Percentiles rank a stretch among this genome's conserved stretches.
Conservation (phyloP, 2,329 filamentous ascomycete species). For the Trichophyton equinum region DNA sequence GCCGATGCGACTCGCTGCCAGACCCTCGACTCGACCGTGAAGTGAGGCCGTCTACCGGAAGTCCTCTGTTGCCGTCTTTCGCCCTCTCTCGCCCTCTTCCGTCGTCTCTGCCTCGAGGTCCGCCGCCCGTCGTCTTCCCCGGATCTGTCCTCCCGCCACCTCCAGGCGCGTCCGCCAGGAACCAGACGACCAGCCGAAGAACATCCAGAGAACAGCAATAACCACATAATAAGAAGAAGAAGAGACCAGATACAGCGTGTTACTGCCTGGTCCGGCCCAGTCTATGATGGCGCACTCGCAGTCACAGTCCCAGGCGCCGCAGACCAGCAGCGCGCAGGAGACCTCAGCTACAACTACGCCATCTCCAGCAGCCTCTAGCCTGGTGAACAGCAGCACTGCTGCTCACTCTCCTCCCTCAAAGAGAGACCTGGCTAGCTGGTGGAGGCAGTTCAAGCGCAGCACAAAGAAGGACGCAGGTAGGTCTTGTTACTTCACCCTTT, state of each 20-base stretch:
- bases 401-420: conserved; percentile 57
- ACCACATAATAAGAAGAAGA: not conserved
- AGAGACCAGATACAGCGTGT: not conserved
- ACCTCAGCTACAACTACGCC: conserved; percentile 1
- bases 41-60: too few species aligned
- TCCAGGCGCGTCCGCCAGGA: not conserved
- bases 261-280: not conserved
- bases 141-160: not conserved
- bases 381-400: conserved; percentile 25
- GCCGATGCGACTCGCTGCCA: too few species aligned
- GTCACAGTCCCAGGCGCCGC: conserved; percentile 2
- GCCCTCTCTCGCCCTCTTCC: not conserved
- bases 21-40: too few species aligned
- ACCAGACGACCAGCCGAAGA: not conserved
- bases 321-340: conserved; percentile 4
- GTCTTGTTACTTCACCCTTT: conserved; percentile 9
- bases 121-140: not conserved
- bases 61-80: too few species aligned
- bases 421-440: conserved; percentile 88
- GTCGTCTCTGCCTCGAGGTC: not conserved
- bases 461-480: conserved; percentile 52
- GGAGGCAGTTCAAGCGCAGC: conserved; percentile 81
- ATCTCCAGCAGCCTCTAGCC: conserved; percentile 21
- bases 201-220: not conserved
- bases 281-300: not conserved